Percentiles rank a stretch among this genome's conserved stretches.
phyloP scores from a whole-genome alignment of 306 rosid species.

The Luffa acutangula region DNA sequence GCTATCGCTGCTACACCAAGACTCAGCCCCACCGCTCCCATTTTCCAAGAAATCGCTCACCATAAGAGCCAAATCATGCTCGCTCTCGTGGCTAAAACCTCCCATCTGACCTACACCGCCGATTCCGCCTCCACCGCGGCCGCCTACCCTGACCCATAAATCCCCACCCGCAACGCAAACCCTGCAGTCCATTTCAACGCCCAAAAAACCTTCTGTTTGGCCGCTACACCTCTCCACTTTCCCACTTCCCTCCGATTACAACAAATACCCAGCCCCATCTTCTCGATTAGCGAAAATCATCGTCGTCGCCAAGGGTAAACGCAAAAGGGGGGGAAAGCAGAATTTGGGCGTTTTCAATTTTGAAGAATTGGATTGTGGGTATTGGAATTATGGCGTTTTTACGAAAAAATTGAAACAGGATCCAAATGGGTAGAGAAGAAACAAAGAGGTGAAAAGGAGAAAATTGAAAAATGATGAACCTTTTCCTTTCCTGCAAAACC shows the following conservation, averaged over 20 bases:
- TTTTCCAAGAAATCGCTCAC: constrained; percentile 85
- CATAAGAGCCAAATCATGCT: constrained; percentile 76
- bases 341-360: not conserved
- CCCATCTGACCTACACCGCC: constrained; percentile 34
- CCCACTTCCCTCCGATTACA: constrained; percentile 9
- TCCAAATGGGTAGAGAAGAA: not conserved
- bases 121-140: constrained; percentile 15
- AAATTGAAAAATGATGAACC: not conserved
- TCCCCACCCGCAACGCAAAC: constrained; percentile 51
- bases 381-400: not conserved
- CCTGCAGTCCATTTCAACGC: constrained; percentile 40
- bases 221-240: constrained; percentile 13
- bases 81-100: constrained; percentile 84
- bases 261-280: constrained; percentile 4
- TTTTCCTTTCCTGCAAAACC: not conserved
- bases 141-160: constrained; percentile 34
- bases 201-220: constrained; percentile 11
- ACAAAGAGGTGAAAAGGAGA: not conserved
- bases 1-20: constrained; percentile 89
- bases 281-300: not conserved
- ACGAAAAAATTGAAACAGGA: not conserved
- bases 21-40: constrained; percentile 76
- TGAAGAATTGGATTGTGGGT: not conserved
- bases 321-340: not conserved
- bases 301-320: not conserved